phyloP scores from a whole-genome alignment of 805 yeast species.

The Candida jianshihensis region DNA sequence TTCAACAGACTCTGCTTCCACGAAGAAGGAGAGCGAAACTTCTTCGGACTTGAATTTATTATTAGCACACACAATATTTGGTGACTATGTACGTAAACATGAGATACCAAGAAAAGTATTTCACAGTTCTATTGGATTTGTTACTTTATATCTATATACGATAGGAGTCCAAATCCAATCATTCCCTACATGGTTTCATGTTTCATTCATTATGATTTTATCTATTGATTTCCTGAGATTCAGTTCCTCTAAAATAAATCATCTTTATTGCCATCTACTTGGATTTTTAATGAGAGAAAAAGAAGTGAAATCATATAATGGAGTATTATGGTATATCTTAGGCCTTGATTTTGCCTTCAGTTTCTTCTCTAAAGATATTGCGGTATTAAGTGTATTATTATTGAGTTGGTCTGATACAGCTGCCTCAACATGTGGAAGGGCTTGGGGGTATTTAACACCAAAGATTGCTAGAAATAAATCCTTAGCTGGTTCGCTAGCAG shows the following conservation, averaged over 20 bases:
- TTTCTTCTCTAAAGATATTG: slow-evolving; percentile 72
- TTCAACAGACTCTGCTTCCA: slow-evolving; percentile 10
- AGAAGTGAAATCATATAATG: slow-evolving; percentile 71
- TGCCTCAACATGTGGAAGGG: slow-evolving; percentile 89
- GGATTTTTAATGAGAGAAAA: slow-evolving; percentile 83
- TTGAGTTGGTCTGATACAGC: slow-evolving; percentile 98
- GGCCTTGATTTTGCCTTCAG: slow-evolving; percentile 71
- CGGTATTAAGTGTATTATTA: slow-evolving; percentile 66
- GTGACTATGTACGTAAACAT: slow-evolving; percentile 60
- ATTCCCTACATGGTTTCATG: slow-evolving; percentile 53
- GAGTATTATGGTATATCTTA: slow-evolving; percentile 79
- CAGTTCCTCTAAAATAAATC: slow-evolving; percentile 53
- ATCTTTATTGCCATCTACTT: slow-evolving; percentile 53
- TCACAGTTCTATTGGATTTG: slow-evolving; percentile 83
- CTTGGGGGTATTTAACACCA: slow-evolving; percentile 79
- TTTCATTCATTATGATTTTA: slow-evolving; percentile 50
- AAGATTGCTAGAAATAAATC: slow-evolving; percentile 70
- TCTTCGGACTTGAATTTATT: slow-evolving; percentile 19
- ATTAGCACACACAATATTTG: slow-evolving; percentile 37
- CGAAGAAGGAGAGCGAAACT: slow-evolving; percentile 8
- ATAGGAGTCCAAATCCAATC: slow-evolving; percentile 47
- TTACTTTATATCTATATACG: slow-evolving; percentile 69
- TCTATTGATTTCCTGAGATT: slow-evolving; percentile 65
- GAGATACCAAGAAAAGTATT: slow-evolving; percentile 85
- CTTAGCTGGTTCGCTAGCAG: slow-evolving; percentile 86